Evolutionary conservation across 225 moss, liverwort and hornwort genomes (phyloP), one percentile per base, ranked within the genome.

Genomic region (Rhytidiadelphus loreus): DNA sequence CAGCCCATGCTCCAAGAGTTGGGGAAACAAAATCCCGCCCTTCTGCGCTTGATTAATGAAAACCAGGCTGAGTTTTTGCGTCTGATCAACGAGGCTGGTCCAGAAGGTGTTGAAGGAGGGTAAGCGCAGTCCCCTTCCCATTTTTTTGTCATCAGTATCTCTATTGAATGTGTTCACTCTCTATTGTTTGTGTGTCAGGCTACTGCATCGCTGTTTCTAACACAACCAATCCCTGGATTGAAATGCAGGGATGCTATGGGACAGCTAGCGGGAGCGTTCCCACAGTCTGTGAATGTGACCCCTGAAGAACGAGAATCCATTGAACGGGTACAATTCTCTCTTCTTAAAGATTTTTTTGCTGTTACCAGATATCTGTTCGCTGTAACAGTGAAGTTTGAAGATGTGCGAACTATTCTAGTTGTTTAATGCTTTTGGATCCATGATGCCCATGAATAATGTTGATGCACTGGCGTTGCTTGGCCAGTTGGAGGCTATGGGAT

Each of bases 291-390:
- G 59, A 98, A 98, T 60, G 98, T 98, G 74, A 98, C 98, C 41
- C 94, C 95, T 80, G 98, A 98, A 88, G 98, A 98, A 86, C 93
- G 98, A 92, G 98, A 98, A 90, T 94, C 98, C 65, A 98, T 98
- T 73, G 98, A 98, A 88, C 94, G 98, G 94, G 97, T 98, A 93
- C 48, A 63, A 4, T 11, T 82, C 46, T 86, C 78, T 71, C n/a
- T 48, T 13, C 25, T 55, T 56, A 14, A 16, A 16, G 6, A 5
- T 48, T 52, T 77, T 77, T 35, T 57, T 56, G 2, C 7, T 56
- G n/a, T 77, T 77, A 2, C n/a, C 18, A 21, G 8, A 5, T n/a
- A 74, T 76, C 13, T 85, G 37, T 43, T 75, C 20, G 33, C 72
- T 80, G 26, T 25, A 52, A 9, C 46, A 32, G 37, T 18, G 32